Evolutionary conservation across 1,139 yeast genomes (phyloP).

Genomic region (Nematodospora anomalae): DNA sequence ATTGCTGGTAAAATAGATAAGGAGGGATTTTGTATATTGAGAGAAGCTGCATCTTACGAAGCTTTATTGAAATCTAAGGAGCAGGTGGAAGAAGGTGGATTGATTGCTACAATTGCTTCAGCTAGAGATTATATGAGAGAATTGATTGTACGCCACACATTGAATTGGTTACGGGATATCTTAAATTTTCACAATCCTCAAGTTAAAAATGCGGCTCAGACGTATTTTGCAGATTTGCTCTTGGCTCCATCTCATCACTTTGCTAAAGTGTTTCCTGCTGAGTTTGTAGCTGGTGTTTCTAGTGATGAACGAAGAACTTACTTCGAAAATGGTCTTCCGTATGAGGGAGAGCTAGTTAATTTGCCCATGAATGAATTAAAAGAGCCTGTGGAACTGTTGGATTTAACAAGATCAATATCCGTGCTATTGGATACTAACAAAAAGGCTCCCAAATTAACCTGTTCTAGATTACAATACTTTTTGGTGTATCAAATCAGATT

Average conservation of each 20-base stretch:
- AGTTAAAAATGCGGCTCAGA: slow-evolving; percentile 27
- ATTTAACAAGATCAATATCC: slow-evolving; percentile 9
- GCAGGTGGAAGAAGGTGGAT: slow-evolving; percentile 47
- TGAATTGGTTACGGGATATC: slow-evolving; percentile 53
- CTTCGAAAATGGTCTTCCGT: slow-evolving; percentile 34
- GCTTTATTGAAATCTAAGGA: slow-evolving; percentile 26
- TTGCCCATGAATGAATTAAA: slow-evolving; percentile 13
- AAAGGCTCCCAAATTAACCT: slow-evolving; percentile 14
- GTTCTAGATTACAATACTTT: slow-evolving; percentile 53
- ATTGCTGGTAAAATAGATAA: slow-evolving; percentile 37
- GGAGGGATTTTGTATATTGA: slow-evolving; percentile 32
- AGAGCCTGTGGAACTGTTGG: slow-evolving; percentile 7
- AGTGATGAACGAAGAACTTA: slow-evolving; percentile 20
- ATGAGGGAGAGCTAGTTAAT: slow-evolving; percentile 27
- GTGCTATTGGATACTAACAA: slow-evolving; percentile 2
- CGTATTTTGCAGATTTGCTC: slow-evolving; percentile 27
- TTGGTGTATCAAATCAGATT: slow-evolving; percentile 58
- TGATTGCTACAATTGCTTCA: slow-evolving; percentile 55
- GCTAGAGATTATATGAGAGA: slow-evolving; percentile 52
- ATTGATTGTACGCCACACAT: slow-evolving; percentile 39
- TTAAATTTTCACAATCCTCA: slow-evolving; percentile 26
- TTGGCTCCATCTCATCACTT: slow-evolving; percentile 29
- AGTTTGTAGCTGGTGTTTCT: slow-evolving; percentile 13
- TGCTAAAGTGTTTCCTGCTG: slow-evolving; percentile 27
- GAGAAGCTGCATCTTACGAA: slow-evolving; percentile 18